A percentile compares a stretch with the other conserved stretches of the same genome.
phyloP scores from a whole-genome alignment of 75 land plant species.

The Larix kaempferi region DNA sequence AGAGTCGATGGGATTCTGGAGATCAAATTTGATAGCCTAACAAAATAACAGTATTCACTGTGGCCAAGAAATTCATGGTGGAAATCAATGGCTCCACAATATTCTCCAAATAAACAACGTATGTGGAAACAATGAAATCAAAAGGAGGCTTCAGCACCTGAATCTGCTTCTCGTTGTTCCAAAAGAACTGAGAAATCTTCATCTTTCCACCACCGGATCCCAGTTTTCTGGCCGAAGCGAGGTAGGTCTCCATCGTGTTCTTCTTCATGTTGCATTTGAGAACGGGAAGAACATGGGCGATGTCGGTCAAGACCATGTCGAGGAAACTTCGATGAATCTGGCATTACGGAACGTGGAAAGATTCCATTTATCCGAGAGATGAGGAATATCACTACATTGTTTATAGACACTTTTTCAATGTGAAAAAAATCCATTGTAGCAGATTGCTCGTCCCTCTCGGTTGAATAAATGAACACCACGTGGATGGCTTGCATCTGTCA shows the following conservation, averaged over 20 bases:
- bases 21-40: slow-evolving; percentile 93
- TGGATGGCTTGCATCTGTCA: too few species aligned
- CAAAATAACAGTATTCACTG: slow-evolving; percentile 57
- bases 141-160: slow-evolving; percentile 64
- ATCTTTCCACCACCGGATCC: slow-evolving; percentile 28
- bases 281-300: slow-evolving; percentile 90
- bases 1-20: slow-evolving; percentile 72
- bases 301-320: slow-evolving; percentile 78
- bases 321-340: too few species aligned
- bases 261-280: slow-evolving; percentile 85
- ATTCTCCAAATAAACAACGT: slow-evolving; percentile 94
- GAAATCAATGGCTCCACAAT: slow-evolving; percentile 53
- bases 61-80: slow-evolving; percentile 68
- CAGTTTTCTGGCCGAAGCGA: slow-evolving; percentile 31
- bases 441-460: too few species aligned
- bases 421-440: too few species aligned
- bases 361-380: too few species aligned
- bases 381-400: too few species aligned
- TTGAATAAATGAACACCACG: too few species aligned
- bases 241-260: slow-evolving; percentile 43
- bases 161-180: slow-evolving; percentile 73
- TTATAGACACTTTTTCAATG: too few species aligned
- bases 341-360: too few species aligned
- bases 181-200: slow-evolving; percentile 52
- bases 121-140: slow-evolving; percentile 80